Evolutionary conservation across 192 early-diverging fungal genomes (phyloP).

Genomic region (Linnemannia elongata): DNA sequence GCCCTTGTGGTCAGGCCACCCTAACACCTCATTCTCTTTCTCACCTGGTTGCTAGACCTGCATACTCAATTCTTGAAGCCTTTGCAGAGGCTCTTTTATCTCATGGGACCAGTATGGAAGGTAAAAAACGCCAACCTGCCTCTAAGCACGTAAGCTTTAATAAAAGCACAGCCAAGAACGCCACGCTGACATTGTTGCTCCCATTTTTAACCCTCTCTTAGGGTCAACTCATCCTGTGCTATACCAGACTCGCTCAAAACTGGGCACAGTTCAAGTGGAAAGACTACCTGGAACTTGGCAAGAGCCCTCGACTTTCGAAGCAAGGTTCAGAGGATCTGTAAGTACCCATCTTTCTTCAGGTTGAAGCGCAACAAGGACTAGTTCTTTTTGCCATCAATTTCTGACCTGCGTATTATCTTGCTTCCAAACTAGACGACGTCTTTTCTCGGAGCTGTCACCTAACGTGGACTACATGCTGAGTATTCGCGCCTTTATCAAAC

Average conservation of each 20-base stretch:
- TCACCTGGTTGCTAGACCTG: constrained; percentile 42
- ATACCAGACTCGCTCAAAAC: constrained; percentile 51
- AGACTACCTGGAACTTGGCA: constrained; percentile 45
- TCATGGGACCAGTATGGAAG: constrained; percentile 64
- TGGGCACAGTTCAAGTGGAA: constrained; percentile 63
- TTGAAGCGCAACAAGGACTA: background rate
- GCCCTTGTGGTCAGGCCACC: background rate
- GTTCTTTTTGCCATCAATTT: background rate
- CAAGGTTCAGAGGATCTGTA: constrained; percentile 42
- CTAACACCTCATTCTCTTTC: background rate
- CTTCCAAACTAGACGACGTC: constrained; percentile 21
- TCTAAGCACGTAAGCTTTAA: background rate
- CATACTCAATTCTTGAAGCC: constrained; percentile 56
- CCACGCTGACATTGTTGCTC: background rate
- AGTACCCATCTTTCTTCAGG: background rate
- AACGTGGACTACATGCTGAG: constrained; percentile 60
- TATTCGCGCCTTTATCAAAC: constrained; percentile 57
- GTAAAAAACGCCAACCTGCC: constrained; percentile 25
- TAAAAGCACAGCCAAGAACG: background rate
- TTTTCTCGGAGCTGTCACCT: constrained; percentile 57
- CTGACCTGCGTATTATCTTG: background rate
- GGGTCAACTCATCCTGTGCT: constrained; percentile 61
- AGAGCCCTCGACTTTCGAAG: constrained; percentile 17
- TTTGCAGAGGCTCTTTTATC: constrained; percentile 48
- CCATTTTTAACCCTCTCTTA: constrained; percentile 18